Base-by-base conservation (phyloP, 2,329 filamentous ascomycete species). In the Aspergillus ochraceoroseus region DNA sequence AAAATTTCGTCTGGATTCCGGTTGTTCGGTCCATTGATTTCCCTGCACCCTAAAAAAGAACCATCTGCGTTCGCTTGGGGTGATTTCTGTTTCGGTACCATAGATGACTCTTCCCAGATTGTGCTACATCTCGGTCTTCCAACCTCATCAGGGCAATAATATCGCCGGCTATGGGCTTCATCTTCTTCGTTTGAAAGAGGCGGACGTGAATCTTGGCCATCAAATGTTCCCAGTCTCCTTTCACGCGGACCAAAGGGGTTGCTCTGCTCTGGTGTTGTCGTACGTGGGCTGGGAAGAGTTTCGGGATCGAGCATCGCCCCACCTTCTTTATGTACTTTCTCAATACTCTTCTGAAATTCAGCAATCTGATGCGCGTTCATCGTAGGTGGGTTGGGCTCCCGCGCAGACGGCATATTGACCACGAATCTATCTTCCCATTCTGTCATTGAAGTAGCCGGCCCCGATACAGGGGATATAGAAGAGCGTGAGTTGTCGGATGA, bases 331-430 rank as follows among this genome's bases (percentile, higher is more conserved):
- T 56, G 55, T 15, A 61, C 54, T 29, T 38, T 51, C 20, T 65
- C 61, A 8, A 66, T 63, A 20, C 56, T 63, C 34, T 57, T 52
- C 34, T 69, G 67, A 29, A 64, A 70, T 11, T 65, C 54, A 2
- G 49, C 32, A 23, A 69, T 67, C 41, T 70, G 62, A 20, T 63
- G 54, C 1, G 54, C 51, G 3, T 61, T 66, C 62, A 69, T 63
- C 1, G 53, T 59, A 3, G 63, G 59, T 3, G 66, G 65, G 29
- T 64, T 66, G 1, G 67, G 64, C 2, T 69, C 65, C 25, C 58
- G 64, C 2, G 66, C 65, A 13, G 64, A 63, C 4, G 65, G 66
- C 64, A 68, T 70, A 33, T 69, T 57, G 22, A 69, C 63, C 30
- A 68, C 64, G 44, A 68, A 69, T 50, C 54, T 57, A 42, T 70